These are phyloP conservation scores for Pisolithus orientalis DNA, from an alignment of 768 basidiomycete genomes.

Conservation along the genomic window DNA sequence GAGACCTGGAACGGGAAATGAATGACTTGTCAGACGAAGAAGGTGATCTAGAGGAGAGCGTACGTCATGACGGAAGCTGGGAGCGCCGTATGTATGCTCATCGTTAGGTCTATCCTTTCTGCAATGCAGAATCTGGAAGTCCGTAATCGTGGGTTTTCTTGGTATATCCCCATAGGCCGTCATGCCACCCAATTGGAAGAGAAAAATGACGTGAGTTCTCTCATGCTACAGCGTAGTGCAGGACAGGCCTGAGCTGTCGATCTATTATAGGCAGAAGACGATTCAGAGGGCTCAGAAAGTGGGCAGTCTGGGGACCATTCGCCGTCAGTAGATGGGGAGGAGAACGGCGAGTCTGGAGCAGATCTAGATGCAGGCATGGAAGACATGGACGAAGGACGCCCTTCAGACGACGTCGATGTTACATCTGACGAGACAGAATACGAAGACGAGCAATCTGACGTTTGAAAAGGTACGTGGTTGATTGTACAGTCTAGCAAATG, in stretches of 20 bases:
- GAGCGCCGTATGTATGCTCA: background rate
- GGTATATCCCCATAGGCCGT: slow-evolving; percentile 69
- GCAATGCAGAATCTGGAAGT: slow-evolving; percentile 47
- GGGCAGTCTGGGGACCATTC: slow-evolving; percentile 25
- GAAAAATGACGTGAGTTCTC: slow-evolving; percentile 64
- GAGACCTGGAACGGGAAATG: slow-evolving; percentile 71
- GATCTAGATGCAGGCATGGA: slow-evolving; percentile 33
- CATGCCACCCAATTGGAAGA: slow-evolving; percentile 72
- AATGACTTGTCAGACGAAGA: slow-evolving; percentile 84
- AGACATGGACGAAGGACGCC: slow-evolving; percentile 41
- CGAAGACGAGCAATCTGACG: slow-evolving; percentile 38
- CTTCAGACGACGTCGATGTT: slow-evolving; percentile 35
- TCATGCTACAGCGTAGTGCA: background rate
- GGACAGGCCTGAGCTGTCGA: background rate
- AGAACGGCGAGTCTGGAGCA: slow-evolving; percentile 34
- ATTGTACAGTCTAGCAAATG: slow-evolving; percentile 5
- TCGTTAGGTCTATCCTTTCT: background rate
- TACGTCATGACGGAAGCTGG: slow-evolving; percentile 25
- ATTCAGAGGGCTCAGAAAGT: slow-evolving; percentile 28
- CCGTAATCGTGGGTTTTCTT: slow-evolving; percentile 59
- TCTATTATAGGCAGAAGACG: slow-evolving; percentile 27
- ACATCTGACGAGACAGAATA: slow-evolving; percentile 41
- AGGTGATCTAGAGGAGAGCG: slow-evolving; percentile 71
- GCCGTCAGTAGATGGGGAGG: slow-evolving; percentile 29
- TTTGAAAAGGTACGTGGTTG: background rate